Evolutionary conservation across 2,329 filamentous ascomycete genomes (phyloP).

Genomic region (Clarireedia paspali): DNA sequence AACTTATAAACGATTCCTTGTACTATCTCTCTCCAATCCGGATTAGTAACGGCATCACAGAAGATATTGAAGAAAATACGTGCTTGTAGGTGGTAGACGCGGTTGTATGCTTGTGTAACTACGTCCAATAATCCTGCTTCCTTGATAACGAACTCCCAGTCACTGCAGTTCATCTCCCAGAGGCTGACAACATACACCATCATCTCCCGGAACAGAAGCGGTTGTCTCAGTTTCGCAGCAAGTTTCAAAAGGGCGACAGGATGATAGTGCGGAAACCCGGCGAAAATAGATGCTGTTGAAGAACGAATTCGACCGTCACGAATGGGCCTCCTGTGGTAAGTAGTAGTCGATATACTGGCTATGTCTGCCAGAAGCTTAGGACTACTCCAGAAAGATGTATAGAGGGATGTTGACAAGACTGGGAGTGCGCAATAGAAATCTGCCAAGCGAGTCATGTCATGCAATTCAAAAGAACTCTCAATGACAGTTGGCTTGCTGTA

Average conservation of each 20-base stretch:
- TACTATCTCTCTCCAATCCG: not conserved
- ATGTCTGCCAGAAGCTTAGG: not conserved
- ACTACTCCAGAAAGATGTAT: not conserved
- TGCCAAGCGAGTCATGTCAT: conserved; percentile 7
- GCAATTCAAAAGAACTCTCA: not conserved
- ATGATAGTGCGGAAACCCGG: not conserved
- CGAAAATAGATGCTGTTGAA: not conserved
- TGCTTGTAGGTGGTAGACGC: not conserved
- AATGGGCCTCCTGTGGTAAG: not conserved
- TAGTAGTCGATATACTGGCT: not conserved
- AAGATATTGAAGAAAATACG: not conserved
- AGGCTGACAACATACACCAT: not conserved
- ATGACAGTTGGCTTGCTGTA: conserved; percentile 11
- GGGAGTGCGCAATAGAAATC: conserved; percentile 14
- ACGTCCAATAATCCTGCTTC: not conserved
- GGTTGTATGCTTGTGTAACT: not conserved
- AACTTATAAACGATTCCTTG: not conserved
- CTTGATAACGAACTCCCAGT: not conserved
- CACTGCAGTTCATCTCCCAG: not conserved
- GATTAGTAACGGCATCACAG: not conserved
- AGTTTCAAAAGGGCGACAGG: not conserved
- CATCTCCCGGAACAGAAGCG: not conserved
- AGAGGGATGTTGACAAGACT: not conserved
- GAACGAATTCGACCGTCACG: too few species aligned
- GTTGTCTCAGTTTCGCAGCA: not conserved